These are phyloP conservation scores for Cyclotella baltica DNA, from an alignment of 108 stramenopile species.

Conservation along the genomic window DNA sequence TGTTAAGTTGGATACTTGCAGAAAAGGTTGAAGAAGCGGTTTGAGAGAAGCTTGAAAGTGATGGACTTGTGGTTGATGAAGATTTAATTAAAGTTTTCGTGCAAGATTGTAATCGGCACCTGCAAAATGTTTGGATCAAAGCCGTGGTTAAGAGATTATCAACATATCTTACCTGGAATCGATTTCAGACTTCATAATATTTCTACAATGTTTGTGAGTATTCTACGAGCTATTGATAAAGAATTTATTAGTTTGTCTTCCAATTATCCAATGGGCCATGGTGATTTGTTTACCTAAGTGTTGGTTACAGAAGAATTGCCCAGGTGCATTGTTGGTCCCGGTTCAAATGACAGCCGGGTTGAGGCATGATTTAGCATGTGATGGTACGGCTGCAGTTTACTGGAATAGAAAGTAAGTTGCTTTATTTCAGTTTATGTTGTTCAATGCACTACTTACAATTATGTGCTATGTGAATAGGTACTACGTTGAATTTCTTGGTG, in stretches of 20 bases:
- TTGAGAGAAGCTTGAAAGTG: not conserved
- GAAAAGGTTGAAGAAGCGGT: not conserved
- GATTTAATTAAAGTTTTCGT: not conserved
- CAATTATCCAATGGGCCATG: slow-evolving; percentile 28
- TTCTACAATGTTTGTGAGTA: not conserved
- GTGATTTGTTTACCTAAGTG: not conserved
- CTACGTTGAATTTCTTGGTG: slow-evolving; percentile 1
- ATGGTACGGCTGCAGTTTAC: not conserved
- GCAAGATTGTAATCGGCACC: not conserved
- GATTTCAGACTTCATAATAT: not conserved
- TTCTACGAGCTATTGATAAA: slow-evolving; percentile 22
- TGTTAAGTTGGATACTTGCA: not conserved
- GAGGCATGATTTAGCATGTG: not conserved
- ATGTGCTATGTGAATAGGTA: not conserved
- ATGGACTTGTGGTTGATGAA: not conserved
- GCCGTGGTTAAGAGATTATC: not conserved
- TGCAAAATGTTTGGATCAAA: not conserved
- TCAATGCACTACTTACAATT: no score
- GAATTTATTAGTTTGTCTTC: slow-evolving; percentile 16
- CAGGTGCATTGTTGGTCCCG: slow-evolving; percentile 17
- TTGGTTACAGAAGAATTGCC: not conserved
- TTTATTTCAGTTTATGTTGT: no score
- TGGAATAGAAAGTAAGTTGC: not conserved
- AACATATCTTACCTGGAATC: no score
- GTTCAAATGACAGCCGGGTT: not conserved